Evolutionary conservation across 306 rosid species (phyloP).

Genomic region (Quercus parvula): DNA sequence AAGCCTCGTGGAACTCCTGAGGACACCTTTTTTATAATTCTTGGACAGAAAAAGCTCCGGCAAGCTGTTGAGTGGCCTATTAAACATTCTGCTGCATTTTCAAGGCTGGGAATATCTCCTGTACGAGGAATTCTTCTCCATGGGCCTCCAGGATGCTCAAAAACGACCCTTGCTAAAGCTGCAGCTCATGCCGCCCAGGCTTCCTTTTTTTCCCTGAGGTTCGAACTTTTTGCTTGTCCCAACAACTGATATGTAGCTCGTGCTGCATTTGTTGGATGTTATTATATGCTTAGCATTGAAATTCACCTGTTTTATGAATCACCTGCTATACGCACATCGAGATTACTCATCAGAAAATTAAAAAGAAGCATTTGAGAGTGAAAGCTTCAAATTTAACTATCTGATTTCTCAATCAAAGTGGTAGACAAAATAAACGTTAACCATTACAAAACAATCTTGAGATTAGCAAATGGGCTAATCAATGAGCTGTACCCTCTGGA

Average conservation of each 20-base stretch:
- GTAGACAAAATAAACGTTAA: neutral
- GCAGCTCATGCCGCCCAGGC: constrained; percentile 93
- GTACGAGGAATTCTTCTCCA: constrained; percentile 88
- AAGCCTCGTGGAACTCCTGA: constrained; percentile 6
- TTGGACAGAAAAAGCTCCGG: constrained; percentile 73
- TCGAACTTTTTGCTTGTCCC: constrained; percentile 8
- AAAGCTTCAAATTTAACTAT: neutral
- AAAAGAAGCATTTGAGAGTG: neutral
- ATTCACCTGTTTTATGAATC: neutral
- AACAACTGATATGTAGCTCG: neutral
- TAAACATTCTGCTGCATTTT: constrained; percentile 59
- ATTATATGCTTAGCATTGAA: neutral
- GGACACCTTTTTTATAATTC: constrained; percentile 6
- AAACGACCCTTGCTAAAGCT: constrained; percentile 96
- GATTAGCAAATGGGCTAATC: neutral
- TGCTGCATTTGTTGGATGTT: neutral
- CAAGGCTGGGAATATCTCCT: constrained; percentile 84
- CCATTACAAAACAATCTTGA: neutral
- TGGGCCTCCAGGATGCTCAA: constrained; percentile 97
- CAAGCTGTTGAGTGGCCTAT: constrained; percentile 96
- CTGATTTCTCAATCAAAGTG: neutral
- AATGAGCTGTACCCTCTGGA: neutral
- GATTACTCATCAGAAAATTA: too few species aligned
- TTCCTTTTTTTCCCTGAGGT: constrained; percentile 93
- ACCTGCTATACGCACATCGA: neutral